Percentiles rank a stretch among this genome's conserved stretches.
Conservation (phyloP, 345 rosid species). For the Noccaea bulbosa region DNA sequence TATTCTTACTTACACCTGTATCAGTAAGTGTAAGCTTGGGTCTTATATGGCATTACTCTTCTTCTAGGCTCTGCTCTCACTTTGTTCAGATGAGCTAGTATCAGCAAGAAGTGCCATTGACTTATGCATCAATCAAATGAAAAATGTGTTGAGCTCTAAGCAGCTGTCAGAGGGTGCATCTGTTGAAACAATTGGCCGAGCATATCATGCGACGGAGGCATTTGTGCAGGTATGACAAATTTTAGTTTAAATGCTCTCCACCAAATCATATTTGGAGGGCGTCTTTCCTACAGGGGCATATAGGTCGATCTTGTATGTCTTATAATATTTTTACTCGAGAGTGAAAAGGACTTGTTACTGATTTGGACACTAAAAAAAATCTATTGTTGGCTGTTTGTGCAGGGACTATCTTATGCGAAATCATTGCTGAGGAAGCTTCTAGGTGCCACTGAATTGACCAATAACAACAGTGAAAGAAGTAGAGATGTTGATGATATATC, state of each 20-base stretch:
- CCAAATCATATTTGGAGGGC: slow-evolving; percentile 12
- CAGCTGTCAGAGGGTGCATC: slow-evolving; percentile 89
- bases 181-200: slow-evolving; percentile 88
- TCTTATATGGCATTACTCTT: slow-evolving; percentile 37
- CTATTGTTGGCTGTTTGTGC: slow-evolving; percentile 39
- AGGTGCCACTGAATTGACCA: slow-evolving; percentile 62
- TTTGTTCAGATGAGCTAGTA: slow-evolving; percentile 83
- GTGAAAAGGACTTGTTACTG: slow-evolving; percentile 13
- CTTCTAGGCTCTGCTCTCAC: slow-evolving; percentile 83
- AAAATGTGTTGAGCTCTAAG: slow-evolving; percentile 71
- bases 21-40: not conserved
- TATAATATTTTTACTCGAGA: slow-evolving; percentile 1
- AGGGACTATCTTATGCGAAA: slow-evolving; percentile 89
- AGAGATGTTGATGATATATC: slow-evolving; percentile 85
- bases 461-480: slow-evolving; percentile 63
- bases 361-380: slow-evolving; percentile 12
- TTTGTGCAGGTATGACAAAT: slow-evolving; percentile 73
- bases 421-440: slow-evolving; percentile 75
- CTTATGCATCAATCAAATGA: slow-evolving; percentile 85
- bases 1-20: slow-evolving; percentile 29
- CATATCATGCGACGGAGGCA: slow-evolving; percentile 90
- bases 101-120: slow-evolving; percentile 89
- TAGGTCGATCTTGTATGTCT: slow-evolving; percentile 11
- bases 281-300: slow-evolving; percentile 10
- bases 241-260: slow-evolving; percentile 3